Evolutionary conservation across 2,329 filamentous ascomycete species (phyloP).

Genomic region (Trichoderma oligosporum): DNA sequence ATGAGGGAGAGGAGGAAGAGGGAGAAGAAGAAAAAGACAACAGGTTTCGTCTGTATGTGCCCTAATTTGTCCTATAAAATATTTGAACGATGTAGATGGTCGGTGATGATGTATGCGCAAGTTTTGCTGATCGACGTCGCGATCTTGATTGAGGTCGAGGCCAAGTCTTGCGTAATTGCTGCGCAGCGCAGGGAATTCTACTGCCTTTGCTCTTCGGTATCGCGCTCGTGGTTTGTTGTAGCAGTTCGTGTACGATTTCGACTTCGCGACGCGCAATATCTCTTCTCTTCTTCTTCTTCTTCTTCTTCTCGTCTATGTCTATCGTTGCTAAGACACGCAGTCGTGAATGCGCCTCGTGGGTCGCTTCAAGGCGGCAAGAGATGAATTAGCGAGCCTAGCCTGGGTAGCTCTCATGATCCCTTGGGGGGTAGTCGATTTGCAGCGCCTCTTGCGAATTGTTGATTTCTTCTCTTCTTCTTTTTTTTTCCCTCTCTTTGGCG

Average conservation of each 20-base stretch:
- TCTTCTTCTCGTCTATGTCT: neutral
- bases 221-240: neutral
- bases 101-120: neutral
- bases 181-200: too few relatives aligned
- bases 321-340: conserved; percentile 11
- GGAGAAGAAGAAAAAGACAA: too few relatives aligned
- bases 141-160: neutral
- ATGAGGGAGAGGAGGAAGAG: neutral
- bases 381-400: neutral
- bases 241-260: neutral
- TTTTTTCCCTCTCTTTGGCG: neutral
- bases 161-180: neutral
- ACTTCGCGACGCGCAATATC: neutral
- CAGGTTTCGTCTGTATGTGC: too few relatives aligned
- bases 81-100: neutral
- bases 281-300: neutral
- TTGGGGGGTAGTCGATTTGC: neutral
- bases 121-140: neutral
- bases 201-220: neutral
- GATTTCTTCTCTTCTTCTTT: neutral
- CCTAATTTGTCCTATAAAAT: neutral
- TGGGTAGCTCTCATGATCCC: conserved; percentile 16
- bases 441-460: neutral
- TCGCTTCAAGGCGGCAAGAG: conserved; percentile 12
- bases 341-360: conserved; percentile 18